Conservation (phyloP, 352 stramenopile species). For the Globisporangium nodosum region DNA sequence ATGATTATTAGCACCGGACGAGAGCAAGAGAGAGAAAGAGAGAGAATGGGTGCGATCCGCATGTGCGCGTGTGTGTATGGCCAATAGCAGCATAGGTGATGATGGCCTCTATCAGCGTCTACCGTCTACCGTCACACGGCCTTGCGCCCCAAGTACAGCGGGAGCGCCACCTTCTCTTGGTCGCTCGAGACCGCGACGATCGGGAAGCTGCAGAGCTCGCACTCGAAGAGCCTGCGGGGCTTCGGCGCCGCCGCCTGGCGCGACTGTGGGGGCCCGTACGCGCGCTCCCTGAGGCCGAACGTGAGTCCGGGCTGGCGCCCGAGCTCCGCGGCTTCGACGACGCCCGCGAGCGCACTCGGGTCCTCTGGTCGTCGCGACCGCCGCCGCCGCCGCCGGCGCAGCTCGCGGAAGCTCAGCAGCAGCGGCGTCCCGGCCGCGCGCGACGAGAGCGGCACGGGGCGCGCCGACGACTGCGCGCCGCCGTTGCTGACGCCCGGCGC, state of each 20-base stretch:
- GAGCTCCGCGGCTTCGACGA: neutral
- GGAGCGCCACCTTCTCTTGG: conserved; percentile 14
- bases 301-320: neutral
- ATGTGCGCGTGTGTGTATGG: neutral
- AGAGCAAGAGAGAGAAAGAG: neutral
- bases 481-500: neutral
- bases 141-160: conserved; percentile 16
- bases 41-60: neutral
- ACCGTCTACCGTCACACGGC: neutral
- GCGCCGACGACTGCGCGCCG: neutral
- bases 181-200: conserved; percentile 22
- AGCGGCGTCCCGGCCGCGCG: neutral
- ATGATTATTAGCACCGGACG: conserved; percentile 1
- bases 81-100: neutral
- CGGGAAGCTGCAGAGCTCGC: conserved; percentile 32
- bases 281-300: conserved; percentile 8
- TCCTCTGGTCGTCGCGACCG: conserved; percentile 5
- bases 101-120: too few species aligned
- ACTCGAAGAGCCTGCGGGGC: conserved; percentile 35
- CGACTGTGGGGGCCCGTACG: conserved; percentile 4
- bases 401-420: conserved; percentile 13
- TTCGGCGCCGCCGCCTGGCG: neutral
- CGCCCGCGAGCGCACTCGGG: conserved; percentile 2
- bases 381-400: conserved; percentile 5
- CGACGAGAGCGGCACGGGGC: conserved; percentile 1